phyloP scores from a whole-genome alignment of 345 rosid genomes.

The Trapa incisa region DNA sequence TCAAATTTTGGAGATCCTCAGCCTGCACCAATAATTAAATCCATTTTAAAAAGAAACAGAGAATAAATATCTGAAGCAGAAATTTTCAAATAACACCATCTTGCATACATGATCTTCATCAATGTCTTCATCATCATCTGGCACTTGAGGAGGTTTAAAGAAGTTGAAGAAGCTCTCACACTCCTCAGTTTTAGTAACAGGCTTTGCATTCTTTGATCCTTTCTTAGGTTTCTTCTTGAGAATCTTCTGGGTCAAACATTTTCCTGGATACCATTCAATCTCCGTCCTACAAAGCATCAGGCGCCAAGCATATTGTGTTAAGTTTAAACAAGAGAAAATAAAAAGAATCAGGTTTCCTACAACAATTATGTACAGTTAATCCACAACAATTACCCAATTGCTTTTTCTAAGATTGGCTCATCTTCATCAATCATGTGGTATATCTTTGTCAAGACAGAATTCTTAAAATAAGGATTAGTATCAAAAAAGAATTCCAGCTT shows the following conservation, averaged over 20 bases:
- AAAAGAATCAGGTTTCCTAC: no score
- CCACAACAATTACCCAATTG: conserved; percentile 58
- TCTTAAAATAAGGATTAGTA: conserved; percentile 78
- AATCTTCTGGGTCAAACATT: conserved; percentile 79
- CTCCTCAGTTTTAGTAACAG: conserved; percentile 74
- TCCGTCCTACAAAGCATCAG: conserved; percentile 40
- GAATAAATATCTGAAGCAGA: background rate
- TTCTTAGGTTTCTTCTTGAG: conserved; percentile 95
- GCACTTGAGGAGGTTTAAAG: conserved; percentile 88
- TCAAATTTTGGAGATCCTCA: conserved; percentile 85
- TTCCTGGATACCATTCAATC: conserved; percentile 94
- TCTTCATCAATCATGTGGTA: conserved; percentile 99
- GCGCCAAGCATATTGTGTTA: background rate
- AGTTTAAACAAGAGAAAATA: no score
- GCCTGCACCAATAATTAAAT: conserved; percentile 36
- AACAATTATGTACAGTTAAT: background rate
- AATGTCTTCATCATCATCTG: conserved; percentile 82
- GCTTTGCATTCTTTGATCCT: conserved; percentile 81
- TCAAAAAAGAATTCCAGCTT: conserved; percentile 89
- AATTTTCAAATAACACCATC: background rate
- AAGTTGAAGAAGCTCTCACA: conserved; percentile 95
- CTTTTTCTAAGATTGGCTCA: conserved; percentile 90
- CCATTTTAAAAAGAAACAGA: background rate
- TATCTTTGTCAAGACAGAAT: conserved; percentile 70
- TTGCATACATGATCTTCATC: conserved; percentile 74